phyloP scores from a whole-genome alignment of 441 rosid species.

The Codiaeum variegatum region DNA sequence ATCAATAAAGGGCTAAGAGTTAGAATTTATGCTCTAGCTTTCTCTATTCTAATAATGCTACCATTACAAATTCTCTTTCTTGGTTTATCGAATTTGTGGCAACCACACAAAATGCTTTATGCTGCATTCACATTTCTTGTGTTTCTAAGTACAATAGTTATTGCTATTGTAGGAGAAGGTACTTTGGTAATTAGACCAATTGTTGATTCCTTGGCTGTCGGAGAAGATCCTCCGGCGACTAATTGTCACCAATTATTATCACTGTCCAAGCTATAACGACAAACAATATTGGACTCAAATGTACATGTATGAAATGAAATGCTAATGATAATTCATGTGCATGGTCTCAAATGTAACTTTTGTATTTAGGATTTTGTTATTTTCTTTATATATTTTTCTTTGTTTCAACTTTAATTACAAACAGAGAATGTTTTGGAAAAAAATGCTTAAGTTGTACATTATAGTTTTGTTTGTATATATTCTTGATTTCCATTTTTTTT shows the following conservation, averaged over 20 bases:
- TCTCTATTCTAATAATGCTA: conserved; percentile 25
- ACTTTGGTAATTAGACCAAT: conserved; percentile 54
- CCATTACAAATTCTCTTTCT: conserved; percentile 31
- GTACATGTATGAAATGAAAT: background rate
- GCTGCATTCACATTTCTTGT: conserved; percentile 20
- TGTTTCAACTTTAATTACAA: too few relatives aligned
- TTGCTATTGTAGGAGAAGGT: conserved; percentile 40
- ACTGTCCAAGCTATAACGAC: background rate
- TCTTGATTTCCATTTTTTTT: too few relatives aligned
- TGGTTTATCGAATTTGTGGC: conserved; percentile 31
- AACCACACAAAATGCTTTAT: conserved; percentile 20
- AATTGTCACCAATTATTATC: background rate
- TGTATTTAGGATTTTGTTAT: too few relatives aligned
- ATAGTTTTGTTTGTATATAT: too few relatives aligned
- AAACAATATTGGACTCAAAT: background rate
- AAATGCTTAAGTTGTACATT: too few relatives aligned
- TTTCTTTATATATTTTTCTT: too few relatives aligned
- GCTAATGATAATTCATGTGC: background rate
- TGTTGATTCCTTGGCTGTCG: conserved; percentile 40
- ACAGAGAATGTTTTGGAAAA: too few relatives aligned
- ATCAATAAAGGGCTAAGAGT: conserved; percentile 46
- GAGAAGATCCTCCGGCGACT: conserved; percentile 15
- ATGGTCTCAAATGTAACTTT: too few relatives aligned
- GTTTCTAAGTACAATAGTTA: conserved; percentile 24
- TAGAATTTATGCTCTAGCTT: conserved; percentile 33